Percentiles rank a stretch among this genome's conserved stretches.
Conservation (phyloP, 2,329 filamentous ascomycete genomes). For the Xylaria polymorpha region DNA sequence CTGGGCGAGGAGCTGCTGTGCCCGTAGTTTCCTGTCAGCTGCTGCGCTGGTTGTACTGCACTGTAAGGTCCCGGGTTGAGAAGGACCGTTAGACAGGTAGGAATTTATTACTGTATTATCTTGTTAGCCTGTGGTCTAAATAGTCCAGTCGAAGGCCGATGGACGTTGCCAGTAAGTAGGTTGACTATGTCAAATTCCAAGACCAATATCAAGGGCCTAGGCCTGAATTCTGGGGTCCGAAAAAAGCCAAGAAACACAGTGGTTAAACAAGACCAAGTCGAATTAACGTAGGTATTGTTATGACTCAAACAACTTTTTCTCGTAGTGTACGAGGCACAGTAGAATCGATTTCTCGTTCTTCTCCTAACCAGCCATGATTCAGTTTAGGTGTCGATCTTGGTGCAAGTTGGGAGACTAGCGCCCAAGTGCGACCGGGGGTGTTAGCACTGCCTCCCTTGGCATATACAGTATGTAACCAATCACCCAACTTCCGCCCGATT, state of each 20-base stretch:
- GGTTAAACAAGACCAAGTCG: constrained; percentile 4
- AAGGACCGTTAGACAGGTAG: background rate
- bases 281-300: background rate
- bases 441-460: constrained; percentile 48
- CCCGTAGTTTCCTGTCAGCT: no score
- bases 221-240: background rate
- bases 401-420: constrained; percentile 20
- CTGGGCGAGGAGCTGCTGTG: constrained; percentile 2
- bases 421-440: constrained; percentile 20
- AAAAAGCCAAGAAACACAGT: background rate
- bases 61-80: background rate
- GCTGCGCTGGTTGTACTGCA: background rate
- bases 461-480: constrained; percentile 23
- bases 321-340: background rate
- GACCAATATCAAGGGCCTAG: background rate
- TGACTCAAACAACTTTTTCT: background rate
- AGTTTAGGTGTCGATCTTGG: constrained; percentile 23
- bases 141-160: background rate
- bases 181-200: background rate
- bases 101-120: no score
- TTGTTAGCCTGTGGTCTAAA: background rate
- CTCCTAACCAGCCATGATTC: constrained; percentile 26
- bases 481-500: constrained; percentile 6
- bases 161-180: background rate
- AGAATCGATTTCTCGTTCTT: background rate